phyloP scores from a whole-genome alignment of 257 asterid species.

The Nicotiana undulata region DNA sequence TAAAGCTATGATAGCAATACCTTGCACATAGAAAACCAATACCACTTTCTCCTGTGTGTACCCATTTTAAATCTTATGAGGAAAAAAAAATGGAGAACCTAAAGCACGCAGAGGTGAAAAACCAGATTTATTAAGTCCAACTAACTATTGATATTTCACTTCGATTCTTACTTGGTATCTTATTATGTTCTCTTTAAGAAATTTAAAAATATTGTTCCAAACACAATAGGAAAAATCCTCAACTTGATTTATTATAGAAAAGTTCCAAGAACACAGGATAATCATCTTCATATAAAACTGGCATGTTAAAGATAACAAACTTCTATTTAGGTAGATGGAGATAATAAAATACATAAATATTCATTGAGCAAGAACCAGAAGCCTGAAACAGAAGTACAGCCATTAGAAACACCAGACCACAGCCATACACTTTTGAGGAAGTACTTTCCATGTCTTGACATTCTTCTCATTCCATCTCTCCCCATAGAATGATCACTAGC shows the following conservation, averaged over 20 bases:
- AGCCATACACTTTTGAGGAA: not conserved
- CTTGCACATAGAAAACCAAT: not conserved
- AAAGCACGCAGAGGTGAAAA: not conserved
- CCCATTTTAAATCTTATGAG: not conserved
- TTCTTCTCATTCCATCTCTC: not conserved
- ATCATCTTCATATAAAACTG: not conserved
- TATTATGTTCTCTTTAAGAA: not conserved
- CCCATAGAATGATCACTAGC: not conserved
- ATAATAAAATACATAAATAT: not conserved
- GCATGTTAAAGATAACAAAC: not conserved
- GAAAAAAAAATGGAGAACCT: not conserved
- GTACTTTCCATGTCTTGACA: not conserved
- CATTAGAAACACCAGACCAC: not conserved
- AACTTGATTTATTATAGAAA: not conserved
- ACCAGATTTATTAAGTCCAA: not conserved
- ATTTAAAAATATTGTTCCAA: not conserved
- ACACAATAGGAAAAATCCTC: not conserved
- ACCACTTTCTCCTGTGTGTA: not conserved
- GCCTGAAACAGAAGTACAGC: not conserved
- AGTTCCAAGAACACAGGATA: not conserved
- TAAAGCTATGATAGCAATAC: not conserved
- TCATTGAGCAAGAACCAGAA: not conserved
- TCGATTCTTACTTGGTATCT: not conserved
- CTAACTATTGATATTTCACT: conserved; percentile 2
- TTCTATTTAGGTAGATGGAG: not conserved